A percentile compares a stretch with the other conserved stretches of the same genome.
Evolutionary conservation across 2,329 filamentous ascomycete genomes (phyloP).

Genomic region (Purpureocillium lavendulum): DNA sequence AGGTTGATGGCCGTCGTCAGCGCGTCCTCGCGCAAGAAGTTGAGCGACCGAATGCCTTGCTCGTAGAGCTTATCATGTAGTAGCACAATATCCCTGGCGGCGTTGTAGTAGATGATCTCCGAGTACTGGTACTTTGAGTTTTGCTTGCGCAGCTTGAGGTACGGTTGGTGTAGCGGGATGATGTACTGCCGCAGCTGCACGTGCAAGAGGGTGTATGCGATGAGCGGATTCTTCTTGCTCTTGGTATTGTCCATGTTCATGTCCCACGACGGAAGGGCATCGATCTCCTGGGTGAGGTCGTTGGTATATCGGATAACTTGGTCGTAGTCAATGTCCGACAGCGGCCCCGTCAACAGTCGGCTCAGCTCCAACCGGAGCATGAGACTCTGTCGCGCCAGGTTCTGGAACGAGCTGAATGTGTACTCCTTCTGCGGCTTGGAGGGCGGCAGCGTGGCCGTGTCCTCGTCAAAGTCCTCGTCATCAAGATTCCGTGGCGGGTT

Average conservation of each 20-base stretch:
- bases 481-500: conserved; percentile 49
- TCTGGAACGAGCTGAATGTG: conserved; percentile 51
- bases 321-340: conserved; percentile 50
- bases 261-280: conserved; percentile 49
- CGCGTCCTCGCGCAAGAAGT: conserved; percentile 52
- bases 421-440: conserved; percentile 45
- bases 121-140: conserved; percentile 56
- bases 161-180: conserved; percentile 52
- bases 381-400: conserved; percentile 47
- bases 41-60: conserved; percentile 48
- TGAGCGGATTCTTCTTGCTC: conserved; percentile 43
- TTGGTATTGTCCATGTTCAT: conserved; percentile 26
- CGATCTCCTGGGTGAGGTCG: conserved; percentile 52
- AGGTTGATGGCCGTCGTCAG: conserved; percentile 53
- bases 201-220: conserved; percentile 52
- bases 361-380: conserved; percentile 48
- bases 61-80: conserved; percentile 52
- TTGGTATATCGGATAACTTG: conserved; percentile 54
- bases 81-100: conserved; percentile 52
- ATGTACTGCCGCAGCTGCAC: conserved; percentile 55
- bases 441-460: conserved; percentile 39
- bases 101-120: conserved; percentile 56
- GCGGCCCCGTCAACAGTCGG: conserved; percentile 44
- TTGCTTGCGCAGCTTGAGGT: conserved; percentile 48
- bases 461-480: conserved; percentile 48